A percentile compares a stretch with the other conserved stretches of the same genome.
Conservation (phyloP, 2,329 filamentous ascomycete genomes). For the Trichophyton schoenleinii region DNA sequence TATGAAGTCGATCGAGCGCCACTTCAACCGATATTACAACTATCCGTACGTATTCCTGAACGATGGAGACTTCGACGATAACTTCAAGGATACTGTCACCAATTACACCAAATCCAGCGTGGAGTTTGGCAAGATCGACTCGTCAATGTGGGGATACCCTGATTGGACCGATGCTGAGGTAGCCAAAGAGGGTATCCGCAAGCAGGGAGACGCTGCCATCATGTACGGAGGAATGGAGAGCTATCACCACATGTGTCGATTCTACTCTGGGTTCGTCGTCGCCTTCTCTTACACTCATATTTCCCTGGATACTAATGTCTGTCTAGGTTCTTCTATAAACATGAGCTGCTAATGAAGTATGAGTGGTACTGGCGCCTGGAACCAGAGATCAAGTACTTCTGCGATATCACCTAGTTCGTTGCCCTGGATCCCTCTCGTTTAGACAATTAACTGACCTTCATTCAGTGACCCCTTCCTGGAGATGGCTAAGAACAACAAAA, state of each 20-base stretch:
- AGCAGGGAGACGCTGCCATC: constrained; percentile 92
- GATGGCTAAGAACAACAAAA: constrained; percentile 92
- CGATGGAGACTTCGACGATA: constrained; percentile 90
- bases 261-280: constrained; percentile 76
- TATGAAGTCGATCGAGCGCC: constrained; percentile 91
- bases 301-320: constrained; percentile 1
- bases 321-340: constrained; percentile 87
- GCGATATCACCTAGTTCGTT: constrained; percentile 90
- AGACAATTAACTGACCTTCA: constrained; percentile 24
- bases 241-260: constrained; percentile 98
- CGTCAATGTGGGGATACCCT: constrained; percentile 89
- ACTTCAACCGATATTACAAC: constrained; percentile 98
- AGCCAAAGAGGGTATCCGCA: constrained; percentile 87
- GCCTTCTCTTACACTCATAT: neutral
- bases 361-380: constrained; percentile 99
- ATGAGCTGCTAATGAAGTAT: constrained; percentile 86
- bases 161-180: constrained; percentile 93
- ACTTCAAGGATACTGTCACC: constrained; percentile 73
- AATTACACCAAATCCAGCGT: constrained; percentile 82
- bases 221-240: constrained; percentile 99
- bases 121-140: constrained; percentile 87
- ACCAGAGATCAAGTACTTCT: constrained; percentile 99
- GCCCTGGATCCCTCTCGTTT: neutral
- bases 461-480: constrained; percentile 80
- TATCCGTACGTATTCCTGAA: constrained; percentile 98